Evolutionary conservation across 2,329 filamentous ascomycete genomes (phyloP), one percentile per base, ranked within the genome.

Genomic region (Alternaria sp.): DNA sequence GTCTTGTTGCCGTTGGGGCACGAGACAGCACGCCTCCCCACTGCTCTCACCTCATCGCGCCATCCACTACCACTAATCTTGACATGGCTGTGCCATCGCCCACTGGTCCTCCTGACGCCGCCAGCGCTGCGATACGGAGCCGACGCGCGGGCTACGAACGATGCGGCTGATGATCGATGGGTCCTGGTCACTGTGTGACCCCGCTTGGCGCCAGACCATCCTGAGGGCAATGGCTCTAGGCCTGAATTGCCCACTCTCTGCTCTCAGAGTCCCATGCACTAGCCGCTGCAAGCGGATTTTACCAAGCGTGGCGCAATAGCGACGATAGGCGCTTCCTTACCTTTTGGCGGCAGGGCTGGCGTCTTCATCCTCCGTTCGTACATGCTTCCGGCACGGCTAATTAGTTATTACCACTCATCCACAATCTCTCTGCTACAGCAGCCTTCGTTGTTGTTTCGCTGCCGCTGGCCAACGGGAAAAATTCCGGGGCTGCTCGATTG

Each of bases 131-230:
- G 60, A 62, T 62, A 60, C 57, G 56, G 30, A 57, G 60, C 57
- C 60, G 62, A 50, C 65, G 63, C 66, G 67, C 63, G 62, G 65
- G 60, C 67, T 65, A 62, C 59, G 62, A 63, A 62, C 68, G 61
- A 77, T 77, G 76, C 74, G 76, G 76, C 76, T 78, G 76, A 78
- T 76, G 74, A 77, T 75, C 72, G 64, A 73, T 68, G 69, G 68
- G 66, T 53, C 58, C 54, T 52, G 34, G 54, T 69, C 75, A 78
- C 77, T 76, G 75, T 74, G 72, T 70, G 69, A 68, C 73, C 66
- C 68, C 60, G 66, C 75, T 77, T 76, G 74, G 75, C 75, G 71
- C 64, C 71, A 75, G 71, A 73, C 73, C 73, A 74, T 76, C 72
- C 28, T 76, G 59, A 74, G 75, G 76, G 77, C 74, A 76, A 53